Base-by-base conservation (phyloP, 176 grass and related monocot genomes). In the Oryza australiensis region DNA sequence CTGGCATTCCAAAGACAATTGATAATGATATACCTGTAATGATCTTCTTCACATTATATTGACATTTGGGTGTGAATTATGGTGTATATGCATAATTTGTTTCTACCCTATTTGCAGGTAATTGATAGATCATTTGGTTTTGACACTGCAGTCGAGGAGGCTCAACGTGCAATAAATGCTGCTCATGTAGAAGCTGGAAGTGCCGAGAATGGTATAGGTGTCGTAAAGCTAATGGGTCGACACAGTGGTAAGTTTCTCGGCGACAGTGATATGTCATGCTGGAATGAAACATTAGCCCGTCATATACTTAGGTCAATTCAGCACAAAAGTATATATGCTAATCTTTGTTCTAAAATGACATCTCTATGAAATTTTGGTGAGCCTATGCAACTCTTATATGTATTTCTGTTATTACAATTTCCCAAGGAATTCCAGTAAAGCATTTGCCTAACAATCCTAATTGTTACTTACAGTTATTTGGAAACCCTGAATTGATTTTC, bases 71-170 rank as follows among this genome's bases (percentile, higher is more conserved):
- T 81, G 27, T 73, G 75, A 80, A 20, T 55, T 55, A 22, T 57
- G 53, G 8, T 26, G 7, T 66, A 26, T 64, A 64, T 28, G 15
- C 26, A 7, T 24, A 4, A 84, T 26, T 72, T 1, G 27, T 22
- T 49, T 20, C 29, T 74, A 35, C 38, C 41, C 60, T 63, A 7
- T 87, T 65, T 81, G 76, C 80, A 99, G 96, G 96, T 95, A 78
- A 99, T 99, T 72, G 96, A 99, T 37, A 99, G 90, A 76, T 99
- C 96, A 73, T 99, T 99, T 93, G 96, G 96, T 85, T 99, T 99
- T 68, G 96, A 99, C 74, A 91, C 90, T 42, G 96, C 96, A 69
- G 96, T 99, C 8, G 96, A 95, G 87, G 96, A 99, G 79, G 96
- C 96, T 34, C 93, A 99, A 63, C 85, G 96, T 63, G 96, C 96